Evolutionary conservation across 306 rosid species (phyloP).

Genomic region (Vigna nakashimae): DNA sequence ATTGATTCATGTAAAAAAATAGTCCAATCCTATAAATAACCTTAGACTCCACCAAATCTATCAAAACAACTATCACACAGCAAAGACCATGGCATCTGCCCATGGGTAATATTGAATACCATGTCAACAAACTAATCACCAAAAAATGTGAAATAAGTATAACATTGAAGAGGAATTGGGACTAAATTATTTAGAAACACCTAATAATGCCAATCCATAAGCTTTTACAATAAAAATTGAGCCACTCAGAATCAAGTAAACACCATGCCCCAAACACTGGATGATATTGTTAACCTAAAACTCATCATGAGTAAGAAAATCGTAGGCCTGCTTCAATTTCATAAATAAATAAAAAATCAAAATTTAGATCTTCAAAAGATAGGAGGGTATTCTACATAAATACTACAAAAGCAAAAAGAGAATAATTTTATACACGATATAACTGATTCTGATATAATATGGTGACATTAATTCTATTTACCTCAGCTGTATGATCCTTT

Average conservation of each 20-base stretch:
- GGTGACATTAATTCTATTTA: slow-evolving; percentile 36
- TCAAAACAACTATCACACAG: slow-evolving; percentile 11
- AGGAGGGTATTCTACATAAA: not conserved
- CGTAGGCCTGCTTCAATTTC: not conserved
- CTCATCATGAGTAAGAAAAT: slow-evolving; percentile 8
- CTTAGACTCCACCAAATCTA: slow-evolving; percentile 5
- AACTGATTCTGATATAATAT: slow-evolving; percentile 10
- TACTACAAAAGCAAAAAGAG: not conserved
- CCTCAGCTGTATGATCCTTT: slow-evolving; percentile 95
- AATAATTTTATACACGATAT: not conserved
- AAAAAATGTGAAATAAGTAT: not conserved
- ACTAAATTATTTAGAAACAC: not conserved
- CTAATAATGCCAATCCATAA: slow-evolving; percentile 20
- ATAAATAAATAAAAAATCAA: not conserved
- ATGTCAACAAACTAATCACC: slow-evolving; percentile 1
- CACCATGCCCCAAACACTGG: not conserved
- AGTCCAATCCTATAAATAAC: not conserved
- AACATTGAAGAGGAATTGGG: not conserved
- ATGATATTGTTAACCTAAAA: not conserved
- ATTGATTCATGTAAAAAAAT: not conserved
- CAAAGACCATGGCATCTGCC: slow-evolving; percentile 1
- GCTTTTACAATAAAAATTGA: not conserved
- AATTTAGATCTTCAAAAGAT: not conserved
- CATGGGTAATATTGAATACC: not conserved
- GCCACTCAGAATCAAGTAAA: not conserved